phyloP scores from a whole-genome alignment of 257 asterid species.

The Osmanthus fragrans region DNA sequence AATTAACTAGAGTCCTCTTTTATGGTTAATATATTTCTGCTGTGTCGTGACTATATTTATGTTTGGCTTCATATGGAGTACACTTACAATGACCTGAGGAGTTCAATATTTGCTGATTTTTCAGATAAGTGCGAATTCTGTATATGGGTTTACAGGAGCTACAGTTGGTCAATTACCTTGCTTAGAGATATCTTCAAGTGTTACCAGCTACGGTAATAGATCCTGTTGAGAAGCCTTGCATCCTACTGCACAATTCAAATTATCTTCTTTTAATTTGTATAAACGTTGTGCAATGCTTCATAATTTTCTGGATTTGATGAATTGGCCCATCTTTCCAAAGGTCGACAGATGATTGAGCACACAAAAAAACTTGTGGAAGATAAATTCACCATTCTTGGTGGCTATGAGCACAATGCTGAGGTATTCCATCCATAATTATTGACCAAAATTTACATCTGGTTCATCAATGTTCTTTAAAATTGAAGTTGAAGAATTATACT shows the following conservation, averaged over 20 bases:
- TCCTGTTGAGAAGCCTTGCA: neutral
- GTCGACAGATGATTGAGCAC: conserved; percentile 99
- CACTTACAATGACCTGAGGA: conserved; percentile 17
- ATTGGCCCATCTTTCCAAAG: conserved; percentile 39
- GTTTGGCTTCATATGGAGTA: conserved; percentile 13
- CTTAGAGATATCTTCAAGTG: conserved; percentile 96
- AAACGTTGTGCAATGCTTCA: conserved; percentile 8
- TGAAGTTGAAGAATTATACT: neutral
- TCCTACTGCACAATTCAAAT: conserved; percentile 11
- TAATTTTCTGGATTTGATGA: conserved; percentile 30
- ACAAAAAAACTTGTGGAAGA: conserved; percentile 95
- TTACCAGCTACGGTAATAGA: conserved; percentile 91
- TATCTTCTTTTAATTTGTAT: conserved; percentile 13
- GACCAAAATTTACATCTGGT: neutral
- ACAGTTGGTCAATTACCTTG: conserved; percentile 96
- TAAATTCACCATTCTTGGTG: conserved; percentile 73
- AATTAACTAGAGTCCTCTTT: conserved; percentile 6
- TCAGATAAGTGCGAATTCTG: conserved; percentile 98
- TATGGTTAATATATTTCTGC: conserved; percentile 6
- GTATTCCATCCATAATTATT: conserved; percentile 34
- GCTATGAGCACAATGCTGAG: conserved; percentile 92
- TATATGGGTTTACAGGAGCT: conserved; percentile 97
- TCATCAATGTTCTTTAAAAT: conserved; percentile 17
- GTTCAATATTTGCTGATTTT: conserved; percentile 30
- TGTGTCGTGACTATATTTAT: conserved; percentile 11